Evolutionary conservation across 371 early-diverging fungal species (phyloP), one percentile per base, ranked within the genome.

Genomic region (Choanephora cucurbitarum): DNA sequence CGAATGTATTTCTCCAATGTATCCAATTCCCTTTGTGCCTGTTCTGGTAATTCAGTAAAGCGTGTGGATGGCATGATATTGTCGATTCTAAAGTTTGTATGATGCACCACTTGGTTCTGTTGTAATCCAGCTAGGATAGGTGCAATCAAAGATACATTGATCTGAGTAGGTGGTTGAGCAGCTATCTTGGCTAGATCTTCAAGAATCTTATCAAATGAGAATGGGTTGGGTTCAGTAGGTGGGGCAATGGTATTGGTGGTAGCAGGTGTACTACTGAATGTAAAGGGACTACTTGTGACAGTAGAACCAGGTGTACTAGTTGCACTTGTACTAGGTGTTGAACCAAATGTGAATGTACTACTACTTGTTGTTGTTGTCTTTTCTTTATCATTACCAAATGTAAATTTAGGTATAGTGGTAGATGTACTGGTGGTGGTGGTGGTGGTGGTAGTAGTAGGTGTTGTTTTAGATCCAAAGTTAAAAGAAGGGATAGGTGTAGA

Each of bases 81-180:
- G 37, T 78, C 79, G 37, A 71, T 75, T 45, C 71, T 57, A 57
- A 78, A 78, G 58, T 58, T 73, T 9, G 77, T 76, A 47, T 71
- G 52, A n/a, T 57, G 58, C 15, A 72, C 64, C 21, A 58, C 51
- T 51, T 76, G 73, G 17, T 62, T 65, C 49, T 67, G 73, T 44
- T 66, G 64, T 56, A 64, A 55, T 28, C 57, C 68, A 28, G 55
- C 23, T 28, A 68, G 39, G 0, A 64, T 45, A 11, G 68, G 71
- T 15, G 67, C 53, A n/a, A 64, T 52, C n/a, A 69, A 53, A 7
- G 75, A 59, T 8, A 62, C 75, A 47, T 67, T 54, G 13, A 70
- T 59, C 32, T 68, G 66, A 37, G 49, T 62, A 11, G 75, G 67
- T 28, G 65, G 61, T 51, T 66, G 67, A 11, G 65, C 58, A 8